phyloP scores from a whole-genome alignment of 2,329 filamentous ascomycete genomes.

The Penicillium brevicompactum region DNA sequence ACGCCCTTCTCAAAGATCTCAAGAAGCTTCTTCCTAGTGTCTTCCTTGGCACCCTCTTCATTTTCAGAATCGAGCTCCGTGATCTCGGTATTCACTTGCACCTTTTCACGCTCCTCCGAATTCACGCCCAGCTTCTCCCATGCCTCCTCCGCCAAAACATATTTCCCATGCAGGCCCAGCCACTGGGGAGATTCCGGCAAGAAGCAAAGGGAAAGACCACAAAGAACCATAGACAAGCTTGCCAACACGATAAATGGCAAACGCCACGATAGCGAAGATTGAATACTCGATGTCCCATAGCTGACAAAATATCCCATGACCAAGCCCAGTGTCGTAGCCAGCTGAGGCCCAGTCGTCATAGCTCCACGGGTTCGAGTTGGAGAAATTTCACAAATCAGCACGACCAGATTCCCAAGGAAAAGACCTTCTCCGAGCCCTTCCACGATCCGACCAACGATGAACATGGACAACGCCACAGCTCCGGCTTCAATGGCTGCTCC shows the following conservation, averaged over 20 bases:
- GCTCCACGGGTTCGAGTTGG: slow-evolving; percentile 54
- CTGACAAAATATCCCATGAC: slow-evolving; percentile 62
- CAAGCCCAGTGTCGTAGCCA: slow-evolving; percentile 54
- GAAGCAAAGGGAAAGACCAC: slow-evolving; percentile 40
- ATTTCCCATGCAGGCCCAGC: slow-evolving; percentile 53
- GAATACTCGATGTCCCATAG: slow-evolving; percentile 55
- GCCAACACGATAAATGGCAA: slow-evolving; percentile 57
- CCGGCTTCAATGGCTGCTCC: slow-evolving; percentile 58
- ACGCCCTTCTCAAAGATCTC: slow-evolving; percentile 45
- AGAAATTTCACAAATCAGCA: slow-evolving; percentile 65
- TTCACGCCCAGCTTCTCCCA: slow-evolving; percentile 49
- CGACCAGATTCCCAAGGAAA: slow-evolving; percentile 58
- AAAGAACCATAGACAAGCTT: slow-evolving; percentile 43
- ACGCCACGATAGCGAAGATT: slow-evolving; percentile 57
- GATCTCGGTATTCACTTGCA: slow-evolving; percentile 38
- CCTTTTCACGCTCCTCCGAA: slow-evolving; percentile 51
- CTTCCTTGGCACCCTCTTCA: not conserved
- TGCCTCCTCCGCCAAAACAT: slow-evolving; percentile 48
- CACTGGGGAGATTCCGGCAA: slow-evolving; percentile 62
- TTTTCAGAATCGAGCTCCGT: not conserved
- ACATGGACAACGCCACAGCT: slow-evolving; percentile 52
- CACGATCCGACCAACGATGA: slow-evolving; percentile 58
- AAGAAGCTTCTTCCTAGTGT: slow-evolving; percentile 23
- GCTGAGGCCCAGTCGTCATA: slow-evolving; percentile 56
- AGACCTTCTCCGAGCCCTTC: slow-evolving; percentile 63